Conservation (phyloP, 169 alveolate species). For the Plasmodium sp. region DNA sequence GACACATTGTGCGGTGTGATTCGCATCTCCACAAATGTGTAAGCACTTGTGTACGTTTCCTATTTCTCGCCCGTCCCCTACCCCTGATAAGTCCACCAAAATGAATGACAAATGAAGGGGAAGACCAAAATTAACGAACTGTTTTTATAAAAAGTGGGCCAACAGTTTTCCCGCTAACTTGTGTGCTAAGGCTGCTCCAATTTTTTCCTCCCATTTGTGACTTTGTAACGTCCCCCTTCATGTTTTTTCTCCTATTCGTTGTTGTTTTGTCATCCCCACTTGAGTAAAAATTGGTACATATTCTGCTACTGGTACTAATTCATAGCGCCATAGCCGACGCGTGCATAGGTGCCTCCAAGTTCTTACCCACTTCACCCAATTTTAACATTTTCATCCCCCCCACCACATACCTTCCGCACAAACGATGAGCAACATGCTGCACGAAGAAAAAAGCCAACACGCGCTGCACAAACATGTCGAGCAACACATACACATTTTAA, state of each 20-base stretch:
- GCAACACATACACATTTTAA: slow-evolving; percentile 9
- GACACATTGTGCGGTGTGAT: not conserved
- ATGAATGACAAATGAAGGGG: not conserved
- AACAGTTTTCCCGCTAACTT: not conserved
- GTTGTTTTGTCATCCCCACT: not conserved
- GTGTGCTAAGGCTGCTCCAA: not conserved
- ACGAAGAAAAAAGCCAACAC: slow-evolving; percentile 3
- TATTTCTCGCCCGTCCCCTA: not conserved
- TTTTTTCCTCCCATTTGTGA: not conserved
- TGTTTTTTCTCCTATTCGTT: not conserved
- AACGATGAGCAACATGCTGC: slow-evolving; percentile 9
- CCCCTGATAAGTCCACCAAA: not conserved
- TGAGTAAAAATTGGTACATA: not conserved
- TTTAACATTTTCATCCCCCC: not conserved
- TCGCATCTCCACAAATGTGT: not conserved
- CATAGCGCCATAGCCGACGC: not conserved
- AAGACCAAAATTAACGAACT: not conserved
- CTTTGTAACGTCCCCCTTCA: not conserved
- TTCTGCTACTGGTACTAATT: not conserved
- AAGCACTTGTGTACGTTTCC: not conserved
- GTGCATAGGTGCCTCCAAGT: not conserved
- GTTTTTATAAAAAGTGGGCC: not conserved
- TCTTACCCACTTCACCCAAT: not conserved
- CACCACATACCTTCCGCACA: not conserved
- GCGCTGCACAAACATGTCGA: not conserved